A percentile compares a stretch with the other conserved stretches of the same genome.
These are phyloP conservation scores for Dentipellis sp. DNA, from an alignment of 768 basidiomycete genomes.

Conservation along the genomic window DNA sequence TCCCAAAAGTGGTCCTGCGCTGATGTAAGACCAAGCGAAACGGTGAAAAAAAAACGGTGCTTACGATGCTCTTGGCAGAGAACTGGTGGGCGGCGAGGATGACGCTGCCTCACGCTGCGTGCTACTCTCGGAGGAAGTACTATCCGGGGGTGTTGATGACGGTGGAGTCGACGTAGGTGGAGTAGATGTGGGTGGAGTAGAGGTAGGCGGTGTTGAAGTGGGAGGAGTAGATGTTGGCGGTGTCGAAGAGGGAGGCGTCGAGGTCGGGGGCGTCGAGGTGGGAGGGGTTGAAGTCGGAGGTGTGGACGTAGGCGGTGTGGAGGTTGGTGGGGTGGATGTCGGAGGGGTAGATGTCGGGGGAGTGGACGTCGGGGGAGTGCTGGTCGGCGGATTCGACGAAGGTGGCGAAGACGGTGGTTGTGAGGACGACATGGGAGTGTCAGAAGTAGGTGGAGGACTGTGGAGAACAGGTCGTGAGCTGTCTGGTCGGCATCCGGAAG, in stretches of 20 bases:
- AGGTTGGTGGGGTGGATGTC: constrained; percentile 10
- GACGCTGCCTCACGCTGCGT: constrained; percentile 5
- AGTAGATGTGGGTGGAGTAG: constrained; percentile 6
- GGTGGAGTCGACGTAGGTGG: constrained; percentile 1
- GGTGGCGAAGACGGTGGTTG: neutral
- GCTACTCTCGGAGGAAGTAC: neutral
- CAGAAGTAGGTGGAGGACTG: constrained; percentile 2
- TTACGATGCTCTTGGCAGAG: constrained; percentile 17
- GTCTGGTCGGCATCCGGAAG: constrained; percentile 1
- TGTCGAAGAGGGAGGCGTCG: neutral
- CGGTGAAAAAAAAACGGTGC: constrained; percentile 7
- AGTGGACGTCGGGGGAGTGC: constrained; percentile 1
- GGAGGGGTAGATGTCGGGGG: constrained; percentile 15
- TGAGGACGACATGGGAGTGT: constrained; percentile 16
- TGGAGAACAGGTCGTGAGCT: neutral
- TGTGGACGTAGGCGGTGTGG: constrained; percentile 14
- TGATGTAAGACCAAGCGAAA: constrained; percentile 6
- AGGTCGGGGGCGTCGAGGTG: constrained; percentile 7
- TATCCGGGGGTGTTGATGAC: neutral
- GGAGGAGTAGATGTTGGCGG: neutral
- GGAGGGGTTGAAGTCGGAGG: constrained; percentile 16
- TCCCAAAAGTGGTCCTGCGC: constrained; percentile 42
- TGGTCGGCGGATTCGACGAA: constrained; percentile 4
- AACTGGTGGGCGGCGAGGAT: constrained; percentile 10
- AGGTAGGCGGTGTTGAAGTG: constrained; percentile 2